Conservation (phyloP, 257 asterid species). For the Solanum medicagineum region DNA sequence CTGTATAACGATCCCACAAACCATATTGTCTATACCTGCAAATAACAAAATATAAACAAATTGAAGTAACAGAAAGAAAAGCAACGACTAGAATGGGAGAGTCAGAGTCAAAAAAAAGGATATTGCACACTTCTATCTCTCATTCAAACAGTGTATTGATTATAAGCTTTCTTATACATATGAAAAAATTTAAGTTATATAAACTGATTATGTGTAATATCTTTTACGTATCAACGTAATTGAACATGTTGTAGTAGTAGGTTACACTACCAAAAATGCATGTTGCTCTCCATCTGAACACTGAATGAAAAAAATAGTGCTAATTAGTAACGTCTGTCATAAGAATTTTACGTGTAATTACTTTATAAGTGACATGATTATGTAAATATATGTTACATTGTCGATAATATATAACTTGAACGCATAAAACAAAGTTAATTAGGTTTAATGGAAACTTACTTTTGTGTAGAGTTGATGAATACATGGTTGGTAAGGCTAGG, state of each 20-base stretch:
- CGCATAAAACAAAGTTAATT: not conserved
- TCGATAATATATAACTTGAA: not conserved
- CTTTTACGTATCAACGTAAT: not conserved
- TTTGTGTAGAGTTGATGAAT: not conserved
- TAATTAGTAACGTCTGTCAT: no score
- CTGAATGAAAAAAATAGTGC: no score
- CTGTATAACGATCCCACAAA: constrained; percentile 36
- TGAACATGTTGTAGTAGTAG: not conserved
- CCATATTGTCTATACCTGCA: constrained; percentile 50
- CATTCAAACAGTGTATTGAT: no score
- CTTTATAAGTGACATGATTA: not conserved
- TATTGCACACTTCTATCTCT: no score
- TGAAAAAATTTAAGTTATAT: not conserved
- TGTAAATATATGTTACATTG: not conserved
- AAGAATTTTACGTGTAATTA: not conserved
- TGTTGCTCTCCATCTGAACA: no score
- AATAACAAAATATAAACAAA: not conserved
- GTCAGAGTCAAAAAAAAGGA: no score
- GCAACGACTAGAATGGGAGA: no score
- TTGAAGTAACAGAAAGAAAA: not conserved
- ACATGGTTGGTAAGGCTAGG: constrained; percentile 17
- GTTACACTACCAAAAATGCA: no score
- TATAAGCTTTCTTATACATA: not conserved
- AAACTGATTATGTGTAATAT: not conserved
- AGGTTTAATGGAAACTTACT: not conserved